Evolutionary conservation across 129 eudicot genomes (phyloP), one percentile per base, ranked within the genome.

Genomic region (Flaveria ramosissima): DNA sequence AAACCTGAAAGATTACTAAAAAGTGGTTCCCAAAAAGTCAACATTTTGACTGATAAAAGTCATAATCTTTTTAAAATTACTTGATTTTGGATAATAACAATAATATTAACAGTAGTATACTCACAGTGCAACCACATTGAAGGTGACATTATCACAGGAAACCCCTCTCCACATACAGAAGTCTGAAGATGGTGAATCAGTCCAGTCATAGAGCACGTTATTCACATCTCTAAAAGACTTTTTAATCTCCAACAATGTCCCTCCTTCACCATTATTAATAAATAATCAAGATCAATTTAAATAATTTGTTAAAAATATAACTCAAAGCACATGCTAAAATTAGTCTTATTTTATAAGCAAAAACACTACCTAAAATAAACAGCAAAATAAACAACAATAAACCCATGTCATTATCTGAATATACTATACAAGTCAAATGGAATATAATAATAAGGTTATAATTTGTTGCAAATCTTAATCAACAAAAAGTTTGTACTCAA

Each of bases 201-300:
- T 87, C 99, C 99, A 95, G 87, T 95, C 99, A 89, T 89, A 92
- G 9, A 95, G 85, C 82, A 92, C 96, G 88, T 95, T 95, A 74
- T 95, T 92, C 68, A 91, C 96, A 82, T 95, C 99, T 70, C 97
- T 92, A 59, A 95, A 86, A 74, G 99, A 91, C 86, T 92, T 95
- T 90, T 95, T 95, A 23, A 95, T 78, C 92, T 95, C 97, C 86
- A 95, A 77, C 88, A 95, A 83, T 52, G 86, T 76, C 76, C 86
- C 81, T 63, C 92, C 99, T 95, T 73, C 66, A 74, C 11, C 74
- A 72, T 71, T 65, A 47, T 47, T 69, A 66, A 57, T 60, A 30
- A 30, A 30, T 30, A 30, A n/a, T 1, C 10, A 73, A 16, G 43
- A 78, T 68, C 45, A 53, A 36, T 5, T 36, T 6, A 36, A 36